Percentiles rank a stretch among this genome's conserved stretches.
phyloP scores from a whole-genome alignment of 192 early-diverging fungal species.

The Entomortierella parvispora region DNA sequence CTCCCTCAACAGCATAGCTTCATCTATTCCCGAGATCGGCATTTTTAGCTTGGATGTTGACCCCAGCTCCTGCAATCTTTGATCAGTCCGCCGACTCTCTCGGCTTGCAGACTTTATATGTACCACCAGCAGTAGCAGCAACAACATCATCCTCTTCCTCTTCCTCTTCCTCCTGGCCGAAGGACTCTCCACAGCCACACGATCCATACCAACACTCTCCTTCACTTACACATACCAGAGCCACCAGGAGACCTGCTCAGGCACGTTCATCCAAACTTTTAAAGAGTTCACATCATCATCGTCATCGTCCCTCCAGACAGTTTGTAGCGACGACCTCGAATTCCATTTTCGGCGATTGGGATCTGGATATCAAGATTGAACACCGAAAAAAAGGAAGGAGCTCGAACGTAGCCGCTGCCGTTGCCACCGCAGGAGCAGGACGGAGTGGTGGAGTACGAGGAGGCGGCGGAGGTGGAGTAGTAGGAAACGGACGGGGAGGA shows the following conservation, averaged over 20 bases:
- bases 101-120: too few species aligned
- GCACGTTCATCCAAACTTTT: constrained; percentile 23
- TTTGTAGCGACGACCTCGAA: constrained; percentile 31
- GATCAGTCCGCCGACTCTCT: constrained; percentile 19
- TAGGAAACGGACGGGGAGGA: background rate
- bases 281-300: constrained; percentile 5
- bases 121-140: too few species aligned
- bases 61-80: constrained; percentile 11
- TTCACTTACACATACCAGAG: too few species aligned
- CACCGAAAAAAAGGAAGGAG: constrained; percentile 7
- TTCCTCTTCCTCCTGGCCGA: background rate
- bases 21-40: background rate
- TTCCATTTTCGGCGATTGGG: constrained; percentile 40
- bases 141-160: background rate
- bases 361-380: constrained; percentile 29
- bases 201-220: constrained; percentile 7
- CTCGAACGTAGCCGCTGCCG: background rate
- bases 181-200: background rate
- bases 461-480: background rate
- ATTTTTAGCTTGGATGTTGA: constrained; percentile 19
- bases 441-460: background rate
- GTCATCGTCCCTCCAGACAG: constrained; percentile 28
- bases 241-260: constrained; percentile 9
- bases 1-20: background rate
- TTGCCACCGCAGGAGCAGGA: background rate